Base-by-base conservation (phyloP, 1,284 basidiomycete species). In the Thecaphora frezii region DNA sequence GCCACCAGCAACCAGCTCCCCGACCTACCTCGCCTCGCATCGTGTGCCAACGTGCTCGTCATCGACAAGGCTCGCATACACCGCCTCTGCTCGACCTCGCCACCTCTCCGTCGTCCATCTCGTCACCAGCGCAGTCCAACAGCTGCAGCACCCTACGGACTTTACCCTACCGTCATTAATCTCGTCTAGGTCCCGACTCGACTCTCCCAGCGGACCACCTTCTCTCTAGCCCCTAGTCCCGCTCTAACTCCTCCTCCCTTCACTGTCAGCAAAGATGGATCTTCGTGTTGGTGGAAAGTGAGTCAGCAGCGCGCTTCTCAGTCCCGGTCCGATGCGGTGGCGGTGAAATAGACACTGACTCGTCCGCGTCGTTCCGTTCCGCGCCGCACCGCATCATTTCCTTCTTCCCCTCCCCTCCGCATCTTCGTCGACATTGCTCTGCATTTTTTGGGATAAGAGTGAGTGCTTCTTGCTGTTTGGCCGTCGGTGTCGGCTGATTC, bases 231-330 rank as follows among this genome's bases (percentile, higher is more conserved):
- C 43, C 18, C 28, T 22, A 36, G 22, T 26, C 26, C 9, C 13
- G 23, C 18, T 16, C 42, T 16, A 43, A 12, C 25, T 24, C 12
- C 25, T 42, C 39, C 54, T 45, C 50, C 45, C 36, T 48, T 48
- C 54, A 51, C 40, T 51, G 49, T 42, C 50, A 62, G 39, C 48
- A 9, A 41, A 3, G 5, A 88, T 97, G 79, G 93, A 97, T 84
- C 88, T 97, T 74, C 87, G 93, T 71, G 93, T 97, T 42, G 93
- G 94, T 76, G 93, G 93, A 80, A 97, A 97, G 84, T 97, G 96
- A 64, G 65, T 68, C 22, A 1, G 18, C 18, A 4, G 33, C 16
- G 12, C 18, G 8, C 33, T 25, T 21, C 7, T 24, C 21, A 3
- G 14, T 3, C 23, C 40, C 18, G 38, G 7, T 39, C 38, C 18